Conservation (phyloP, 2,329 filamentous ascomycete species). For the Penicillium polonicum region DNA sequence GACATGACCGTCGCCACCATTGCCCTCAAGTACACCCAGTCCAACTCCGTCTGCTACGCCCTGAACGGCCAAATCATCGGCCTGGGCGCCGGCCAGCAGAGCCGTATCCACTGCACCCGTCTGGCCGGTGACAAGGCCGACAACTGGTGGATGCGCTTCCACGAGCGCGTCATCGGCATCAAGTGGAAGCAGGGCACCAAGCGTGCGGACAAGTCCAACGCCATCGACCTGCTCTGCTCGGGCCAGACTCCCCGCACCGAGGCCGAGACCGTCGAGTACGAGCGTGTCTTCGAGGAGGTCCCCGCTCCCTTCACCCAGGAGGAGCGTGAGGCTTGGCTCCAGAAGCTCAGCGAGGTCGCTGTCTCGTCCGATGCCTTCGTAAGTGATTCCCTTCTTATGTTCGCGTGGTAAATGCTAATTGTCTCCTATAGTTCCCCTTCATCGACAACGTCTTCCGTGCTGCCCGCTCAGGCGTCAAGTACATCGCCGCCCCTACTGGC, state of each 20-base stretch:
- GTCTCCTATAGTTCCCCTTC: conserved; percentile 76
- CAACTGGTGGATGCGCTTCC: conserved; percentile 99
- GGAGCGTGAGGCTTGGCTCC: conserved; percentile 83
- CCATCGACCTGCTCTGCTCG: conserved; percentile 91
- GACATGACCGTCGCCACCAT: conserved; percentile 95
- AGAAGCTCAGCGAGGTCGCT: conserved; percentile 71
- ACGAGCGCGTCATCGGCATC: conserved; percentile 80
- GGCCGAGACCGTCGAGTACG: conserved; percentile 81
- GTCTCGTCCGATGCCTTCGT: conserved; percentile 95
- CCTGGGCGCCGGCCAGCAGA: conserved; percentile 94
- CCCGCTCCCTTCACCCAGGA: conserved; percentile 76
- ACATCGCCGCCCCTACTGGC: conserved; percentile 88
- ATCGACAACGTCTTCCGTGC: conserved; percentile 96
- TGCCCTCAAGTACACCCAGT: conserved; percentile 97
- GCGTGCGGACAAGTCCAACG: conserved; percentile 95
- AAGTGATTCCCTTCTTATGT: conserved; percentile 44
- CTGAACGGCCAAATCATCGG: conserved; percentile 91
- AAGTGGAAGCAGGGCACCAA: conserved; percentile 98
- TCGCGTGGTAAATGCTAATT: neutral
- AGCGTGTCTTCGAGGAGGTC: conserved; percentile 85
- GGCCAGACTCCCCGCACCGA: conserved; percentile 82
- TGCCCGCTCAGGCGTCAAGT: conserved; percentile 84
- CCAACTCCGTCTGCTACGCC: conserved; percentile 98
- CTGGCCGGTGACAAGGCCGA: conserved; percentile 97
- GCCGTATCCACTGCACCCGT: conserved; percentile 96